Base-by-base conservation (phyloP, 345 rosid species). In the Laguncularia racemosa region DNA sequence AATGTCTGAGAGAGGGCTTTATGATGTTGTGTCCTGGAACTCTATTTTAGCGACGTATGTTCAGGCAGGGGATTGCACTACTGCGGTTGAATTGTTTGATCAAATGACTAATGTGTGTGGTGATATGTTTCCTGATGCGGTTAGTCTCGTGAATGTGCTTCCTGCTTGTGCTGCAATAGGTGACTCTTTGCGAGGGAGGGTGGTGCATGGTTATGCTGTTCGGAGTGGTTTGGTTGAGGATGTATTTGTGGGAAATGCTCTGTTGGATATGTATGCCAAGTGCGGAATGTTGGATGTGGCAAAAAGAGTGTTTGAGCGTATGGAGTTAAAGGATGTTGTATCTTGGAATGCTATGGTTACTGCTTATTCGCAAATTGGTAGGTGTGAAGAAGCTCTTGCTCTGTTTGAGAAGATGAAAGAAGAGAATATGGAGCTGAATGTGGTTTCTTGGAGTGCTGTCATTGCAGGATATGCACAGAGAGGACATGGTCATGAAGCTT, bases 331-430 rank as follows among this genome's bases (percentile, higher is more conserved):
- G 60, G 96, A 91, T 74, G 84, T 87, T 16, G 88, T 90, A 60
- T 83, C 97, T 19, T 90, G 97, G 97, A 90, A 90, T 64, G 67
- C 84, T 17, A 80, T 87, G 96, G 95, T 87, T 48, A 78, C 89
- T 33, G 96, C 91, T 57, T 90, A 76, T 71, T 85, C 97, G 21
- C 93, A 80, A 71, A 64, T 60, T 43, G 97, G 93, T 23, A 71
- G 71, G 62, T 85, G 83, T 23, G 80, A 81, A 17, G 84, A 87
- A 55, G 93, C 87, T 60, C 70, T 87, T 52, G 71, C 60, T 26
- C 28, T 87, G 45, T 73, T 83, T 19, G 71, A 85, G 67, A 75
- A 71, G 73, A 90, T 90, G 97, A 73, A 48, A 60, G 75, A 77
- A 62, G 81, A 76, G 44, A 74, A 81, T 7, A 72, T 83, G 43